phyloP scores from a whole-genome alignment of 306 rosid species.

The Malus sylvestris region DNA sequence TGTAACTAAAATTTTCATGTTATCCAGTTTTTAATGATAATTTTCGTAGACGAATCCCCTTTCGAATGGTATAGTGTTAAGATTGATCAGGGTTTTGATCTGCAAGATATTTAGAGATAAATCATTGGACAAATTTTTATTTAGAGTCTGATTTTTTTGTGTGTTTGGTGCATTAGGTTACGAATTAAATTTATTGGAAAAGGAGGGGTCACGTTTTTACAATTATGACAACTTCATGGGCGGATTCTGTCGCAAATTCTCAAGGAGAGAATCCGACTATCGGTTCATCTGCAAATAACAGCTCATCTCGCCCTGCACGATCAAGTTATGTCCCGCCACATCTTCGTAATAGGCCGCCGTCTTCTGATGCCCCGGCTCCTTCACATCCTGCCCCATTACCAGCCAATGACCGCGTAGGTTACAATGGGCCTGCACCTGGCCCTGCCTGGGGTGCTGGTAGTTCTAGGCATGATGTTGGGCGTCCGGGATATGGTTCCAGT shows the following conservation, averaged over 20 bases:
- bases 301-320: slow-evolving; percentile 29
- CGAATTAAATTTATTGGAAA: slow-evolving; percentile 7
- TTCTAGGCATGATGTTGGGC: slow-evolving; percentile 37
- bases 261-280: slow-evolving; percentile 22
- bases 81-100: slow-evolving; percentile 18
- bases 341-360: slow-evolving; percentile 50
- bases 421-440: slow-evolving; percentile 31
- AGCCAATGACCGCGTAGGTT: slow-evolving; percentile 24
- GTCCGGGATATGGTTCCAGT: slow-evolving; percentile 28
- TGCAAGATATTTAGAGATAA: slow-evolving; percentile 7
- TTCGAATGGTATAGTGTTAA: neutral
- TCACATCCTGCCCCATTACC: slow-evolving; percentile 18
- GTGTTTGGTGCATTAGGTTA: slow-evolving; percentile 25
- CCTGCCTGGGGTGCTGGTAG: slow-evolving; percentile 32
- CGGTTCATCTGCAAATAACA: slow-evolving; percentile 28
- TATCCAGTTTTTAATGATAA: neutral
- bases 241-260: slow-evolving; percentile 59
- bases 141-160: slow-evolving; percentile 4
- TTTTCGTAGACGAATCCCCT: neutral
- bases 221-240: slow-evolving; percentile 62
- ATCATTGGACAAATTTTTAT: slow-evolving; percentile 19
- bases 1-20: neutral
- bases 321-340: slow-evolving; percentile 70
- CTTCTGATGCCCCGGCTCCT: slow-evolving; percentile 35
- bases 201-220: slow-evolving; percentile 20